Percentiles rank a stretch among this genome's conserved stretches.
These are phyloP conservation scores for Phyllosticta citribraziliensis DNA, from an alignment of 2,329 filamentous ascomycete species.

Conservation along the genomic window DNA sequence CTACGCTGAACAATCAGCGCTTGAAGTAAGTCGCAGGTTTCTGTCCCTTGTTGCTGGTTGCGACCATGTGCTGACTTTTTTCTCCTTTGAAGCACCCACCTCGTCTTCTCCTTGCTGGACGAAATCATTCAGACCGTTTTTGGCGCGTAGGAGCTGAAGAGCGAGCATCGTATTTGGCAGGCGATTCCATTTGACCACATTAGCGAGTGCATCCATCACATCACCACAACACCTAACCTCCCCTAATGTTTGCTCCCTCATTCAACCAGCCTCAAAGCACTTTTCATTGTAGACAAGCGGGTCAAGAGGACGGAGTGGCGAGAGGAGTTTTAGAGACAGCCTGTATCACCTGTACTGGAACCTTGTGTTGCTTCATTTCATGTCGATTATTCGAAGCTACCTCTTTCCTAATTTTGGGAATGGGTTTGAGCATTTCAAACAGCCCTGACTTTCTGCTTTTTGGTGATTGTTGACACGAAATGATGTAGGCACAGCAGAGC, in stretches of 20 bases:
- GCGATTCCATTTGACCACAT: not conserved
- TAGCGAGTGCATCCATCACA: not conserved
- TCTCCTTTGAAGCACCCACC: conserved; percentile 31
- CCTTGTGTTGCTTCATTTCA: not conserved
- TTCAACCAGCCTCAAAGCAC: not conserved
- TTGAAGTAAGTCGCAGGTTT: conserved; percentile 62
- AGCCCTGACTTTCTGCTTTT: not conserved
- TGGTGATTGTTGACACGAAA: not conserved
- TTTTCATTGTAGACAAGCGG: not conserved
- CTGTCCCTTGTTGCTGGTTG: not conserved
- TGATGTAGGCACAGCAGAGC: not conserved
- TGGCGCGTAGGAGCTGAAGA: conserved; percentile 9
- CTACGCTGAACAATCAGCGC: conserved; percentile 80
- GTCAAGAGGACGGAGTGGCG: not conserved
- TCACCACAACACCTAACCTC: not conserved
- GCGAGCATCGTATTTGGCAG: not conserved
- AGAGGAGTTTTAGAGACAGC: not conserved
- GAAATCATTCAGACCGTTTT: conserved; percentile 39
- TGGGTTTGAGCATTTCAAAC: not conserved
- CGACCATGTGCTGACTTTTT: not conserved
- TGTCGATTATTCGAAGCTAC: not conserved
- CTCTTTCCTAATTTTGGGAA: not conserved
- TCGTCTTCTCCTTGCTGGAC: conserved; percentile 41
- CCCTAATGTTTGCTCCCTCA: not conserved
- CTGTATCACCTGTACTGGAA: not conserved